Percentiles rank a stretch among this genome's conserved stretches.
These are phyloP conservation scores for Macrophomina pseudophaseolina DNA, from an alignment of 2,329 filamentous ascomycete species.

Conservation along the genomic window DNA sequence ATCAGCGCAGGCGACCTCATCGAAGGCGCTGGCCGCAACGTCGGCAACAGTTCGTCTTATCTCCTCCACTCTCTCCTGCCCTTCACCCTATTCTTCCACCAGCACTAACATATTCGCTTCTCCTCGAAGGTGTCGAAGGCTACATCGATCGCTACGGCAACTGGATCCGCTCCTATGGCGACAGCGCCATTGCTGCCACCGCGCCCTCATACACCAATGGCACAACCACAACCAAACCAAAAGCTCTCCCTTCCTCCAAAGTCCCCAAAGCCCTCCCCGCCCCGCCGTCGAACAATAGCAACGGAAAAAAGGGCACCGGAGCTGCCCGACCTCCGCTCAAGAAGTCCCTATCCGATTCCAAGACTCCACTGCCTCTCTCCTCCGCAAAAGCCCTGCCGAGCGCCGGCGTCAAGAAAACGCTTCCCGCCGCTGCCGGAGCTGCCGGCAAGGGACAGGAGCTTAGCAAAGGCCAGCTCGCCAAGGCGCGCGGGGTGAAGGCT, in stretches of 20 bases:
- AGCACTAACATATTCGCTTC: background rate
- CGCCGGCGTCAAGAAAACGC: slow-evolving; percentile 15
- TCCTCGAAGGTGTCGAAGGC: slow-evolving; percentile 22
- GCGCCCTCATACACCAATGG: background rate
- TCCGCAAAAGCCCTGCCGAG: slow-evolving; percentile 9
- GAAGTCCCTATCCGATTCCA: slow-evolving; percentile 3
- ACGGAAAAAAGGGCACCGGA: background rate
- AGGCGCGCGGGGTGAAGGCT: slow-evolving; percentile 7
- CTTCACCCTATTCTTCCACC: background rate
- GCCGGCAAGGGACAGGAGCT: background rate
- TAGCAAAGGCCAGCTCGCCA: slow-evolving; percentile 23
- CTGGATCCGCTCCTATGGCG: slow-evolving; percentile 26
- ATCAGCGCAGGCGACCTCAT: slow-evolving; percentile 27
- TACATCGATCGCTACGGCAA: slow-evolving; percentile 28
- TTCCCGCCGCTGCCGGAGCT: background rate
- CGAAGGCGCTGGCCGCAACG: slow-evolving; percentile 17
- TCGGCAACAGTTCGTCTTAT: slow-evolving; percentile 21
- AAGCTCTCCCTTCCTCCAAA: background rate
- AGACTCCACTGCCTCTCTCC: background rate
- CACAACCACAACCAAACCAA: background rate
- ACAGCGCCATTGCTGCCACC: slow-evolving; percentile 17
- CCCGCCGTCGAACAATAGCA: background rate
- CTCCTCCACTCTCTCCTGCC: background rate
- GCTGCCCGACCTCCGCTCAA: background rate
- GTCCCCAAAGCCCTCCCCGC: background rate